These are phyloP conservation scores for Exutisphaerella laricina DNA, from an alignment of 2,329 filamentous ascomycete genomes.

Conservation along the genomic window DNA sequence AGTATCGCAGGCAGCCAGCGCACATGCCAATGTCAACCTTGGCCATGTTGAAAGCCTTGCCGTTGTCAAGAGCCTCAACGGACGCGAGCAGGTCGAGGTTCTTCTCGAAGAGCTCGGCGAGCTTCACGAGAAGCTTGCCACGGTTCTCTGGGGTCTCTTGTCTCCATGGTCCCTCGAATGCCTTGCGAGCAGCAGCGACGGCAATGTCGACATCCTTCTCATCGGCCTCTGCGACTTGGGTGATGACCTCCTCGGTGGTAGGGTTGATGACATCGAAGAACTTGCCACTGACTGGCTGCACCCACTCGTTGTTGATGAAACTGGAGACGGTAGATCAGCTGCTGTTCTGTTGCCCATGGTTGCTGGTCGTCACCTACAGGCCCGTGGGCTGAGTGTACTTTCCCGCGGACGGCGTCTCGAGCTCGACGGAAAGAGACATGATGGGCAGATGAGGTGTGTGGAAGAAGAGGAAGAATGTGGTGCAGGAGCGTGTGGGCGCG, in stretches of 20 bases:
- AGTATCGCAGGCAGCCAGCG: conserved; percentile 72
- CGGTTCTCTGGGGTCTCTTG: conserved; percentile 65
- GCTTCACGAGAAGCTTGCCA: conserved; percentile 63
- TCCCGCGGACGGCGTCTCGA: conserved; percentile 63
- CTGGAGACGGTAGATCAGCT: conserved; percentile 37
- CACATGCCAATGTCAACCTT: conserved; percentile 67
- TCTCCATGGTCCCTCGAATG: conserved; percentile 69
- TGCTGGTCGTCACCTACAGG: conserved; percentile 41
- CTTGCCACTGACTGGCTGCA: conserved; percentile 77
- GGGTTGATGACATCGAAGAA: conserved; percentile 93
- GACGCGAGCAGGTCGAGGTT: conserved; percentile 70
- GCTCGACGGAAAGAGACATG: conserved; percentile 49
- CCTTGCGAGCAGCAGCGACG: conserved; percentile 77
- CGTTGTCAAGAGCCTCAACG: conserved; percentile 84
- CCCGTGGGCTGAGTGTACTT: conserved; percentile 51
- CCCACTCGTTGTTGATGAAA: conserved; percentile 92
- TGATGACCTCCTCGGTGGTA: conserved; percentile 75
- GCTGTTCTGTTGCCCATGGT: conserved; percentile 3
- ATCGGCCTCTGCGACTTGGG: conserved; percentile 73
- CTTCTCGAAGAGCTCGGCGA: conserved; percentile 75
- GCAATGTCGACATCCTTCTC: conserved; percentile 81
- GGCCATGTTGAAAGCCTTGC: conserved; percentile 72
- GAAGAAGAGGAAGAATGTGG: conserved; percentile 6
- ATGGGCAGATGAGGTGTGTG: conserved; percentile 13
- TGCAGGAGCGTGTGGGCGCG: conserved; percentile 16